Conservation (phyloP, 805 yeast species). For the Metschnikowia anglica region DNA sequence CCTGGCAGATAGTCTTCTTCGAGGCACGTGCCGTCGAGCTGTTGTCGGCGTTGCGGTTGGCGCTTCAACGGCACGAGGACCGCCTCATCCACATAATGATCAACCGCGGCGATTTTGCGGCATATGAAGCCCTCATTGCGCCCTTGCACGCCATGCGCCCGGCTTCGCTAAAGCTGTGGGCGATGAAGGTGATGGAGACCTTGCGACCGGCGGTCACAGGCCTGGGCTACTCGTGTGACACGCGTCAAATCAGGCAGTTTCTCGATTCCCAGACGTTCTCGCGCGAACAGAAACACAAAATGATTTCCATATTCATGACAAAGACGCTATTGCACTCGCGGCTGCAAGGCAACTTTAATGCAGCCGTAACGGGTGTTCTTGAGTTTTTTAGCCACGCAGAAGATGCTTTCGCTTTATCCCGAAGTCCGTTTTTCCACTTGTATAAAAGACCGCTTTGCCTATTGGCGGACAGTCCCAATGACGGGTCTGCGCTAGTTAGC, state of each 20-base stretch:
- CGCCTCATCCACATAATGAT: conserved; percentile 28
- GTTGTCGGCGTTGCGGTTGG: conserved; percentile 4
- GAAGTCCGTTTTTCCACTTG: not conserved
- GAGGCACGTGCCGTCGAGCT: not conserved
- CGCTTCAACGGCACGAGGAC: conserved; percentile 22
- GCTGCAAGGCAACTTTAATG: not conserved
- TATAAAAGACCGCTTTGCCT: conserved; percentile 5
- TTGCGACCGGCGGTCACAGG: conserved; percentile 15
- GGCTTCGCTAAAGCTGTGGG: conserved; percentile 10
- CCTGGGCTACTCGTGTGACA: not conserved
- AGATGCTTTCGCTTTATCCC: conserved; percentile 1
- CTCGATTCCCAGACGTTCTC: conserved; percentile 17
- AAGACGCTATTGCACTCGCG: conserved; percentile 19
- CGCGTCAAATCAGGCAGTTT: conserved; percentile 10
- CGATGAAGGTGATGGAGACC: conserved; percentile 21
- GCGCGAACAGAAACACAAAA: conserved; percentile 21
- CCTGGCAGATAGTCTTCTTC: conserved; percentile 27
- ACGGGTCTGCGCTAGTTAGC: not conserved
- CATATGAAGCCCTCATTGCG: conserved; percentile 20
- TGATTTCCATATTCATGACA: conserved; percentile 19
- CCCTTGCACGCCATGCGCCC: conserved; percentile 19
- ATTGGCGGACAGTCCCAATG: not conserved
- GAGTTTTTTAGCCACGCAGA: conserved; percentile 1
- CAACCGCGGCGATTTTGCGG: conserved; percentile 26
- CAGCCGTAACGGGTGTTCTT: not conserved